Percentiles rank a stretch among this genome's conserved stretches.
phyloP scores from a whole-genome alignment of 2,329 filamentous ascomycete genomes.

The Scortechinia acanthostroma region DNA sequence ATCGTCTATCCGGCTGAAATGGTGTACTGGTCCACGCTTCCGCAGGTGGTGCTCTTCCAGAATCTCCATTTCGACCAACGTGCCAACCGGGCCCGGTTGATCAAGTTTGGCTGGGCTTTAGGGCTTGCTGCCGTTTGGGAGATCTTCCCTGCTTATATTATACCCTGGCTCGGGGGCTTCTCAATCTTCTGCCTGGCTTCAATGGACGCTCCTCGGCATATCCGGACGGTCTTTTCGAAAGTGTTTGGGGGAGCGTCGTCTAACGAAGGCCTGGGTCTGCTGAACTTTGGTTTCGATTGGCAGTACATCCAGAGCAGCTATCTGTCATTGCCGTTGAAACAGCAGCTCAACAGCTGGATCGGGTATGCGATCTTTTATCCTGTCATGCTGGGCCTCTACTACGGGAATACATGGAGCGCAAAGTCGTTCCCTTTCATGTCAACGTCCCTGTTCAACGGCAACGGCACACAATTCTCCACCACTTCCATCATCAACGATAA shows the following conservation, averaged over 20 bases:
- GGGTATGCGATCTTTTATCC: conserved; percentile 39
- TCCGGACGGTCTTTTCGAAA: no score
- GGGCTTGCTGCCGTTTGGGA: no score
- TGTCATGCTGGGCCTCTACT: conserved; percentile 42
- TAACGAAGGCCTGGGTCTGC: no score
- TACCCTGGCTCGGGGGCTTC: conserved; percentile 43
- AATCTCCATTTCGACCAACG: conserved; percentile 18
- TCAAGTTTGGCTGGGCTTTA: conserved; percentile 21
- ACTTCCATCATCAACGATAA: conserved; percentile 11
- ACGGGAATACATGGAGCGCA: conserved; percentile 36
- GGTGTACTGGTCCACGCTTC: conserved; percentile 20
- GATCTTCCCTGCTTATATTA: conserved; percentile 45
- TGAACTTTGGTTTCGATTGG: no score
- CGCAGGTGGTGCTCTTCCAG: conserved; percentile 20
- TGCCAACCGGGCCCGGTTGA: conserved; percentile 14
- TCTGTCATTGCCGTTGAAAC: conserved; percentile 39
- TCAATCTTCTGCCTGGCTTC: conserved; percentile 45
- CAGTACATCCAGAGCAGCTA: conserved; percentile 39
- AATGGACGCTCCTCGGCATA: conserved; percentile 37
- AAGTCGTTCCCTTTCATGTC: conserved; percentile 45
- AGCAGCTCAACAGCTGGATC: conserved; percentile 34
- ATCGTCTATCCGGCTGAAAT: conserved; percentile 21
- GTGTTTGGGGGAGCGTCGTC: no score
- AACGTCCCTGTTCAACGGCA: conserved; percentile 24
- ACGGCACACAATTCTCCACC: conserved; percentile 12